Evolutionary conservation across 176 grass and related monocot species (phyloP), one percentile per base, ranked within the genome.

Genomic region (Tuctoria greenei): DNA sequence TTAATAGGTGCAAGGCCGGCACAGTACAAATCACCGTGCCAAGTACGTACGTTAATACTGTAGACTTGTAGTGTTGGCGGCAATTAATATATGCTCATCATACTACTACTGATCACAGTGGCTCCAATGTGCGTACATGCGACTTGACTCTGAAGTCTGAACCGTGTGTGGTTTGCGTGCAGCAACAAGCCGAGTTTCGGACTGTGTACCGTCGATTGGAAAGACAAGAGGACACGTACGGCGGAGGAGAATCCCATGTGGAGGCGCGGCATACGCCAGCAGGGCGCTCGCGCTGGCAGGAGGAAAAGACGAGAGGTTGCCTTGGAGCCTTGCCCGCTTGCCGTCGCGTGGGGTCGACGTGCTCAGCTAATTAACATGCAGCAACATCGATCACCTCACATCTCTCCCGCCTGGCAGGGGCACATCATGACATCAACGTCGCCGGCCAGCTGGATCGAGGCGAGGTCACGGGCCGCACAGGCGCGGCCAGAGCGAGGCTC

Each of bases 381-480:
- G 42, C 8, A 54, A 20, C 51, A 54, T 54, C n/a, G n/a, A n/a
- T 54, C 20, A 54, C 3, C 51, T 54, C 20, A 51, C 49, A 51
- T 51, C 20, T 8, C 51, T 21, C 51, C 20, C 51, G 18, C 20
- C 51, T 54, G 51, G 51, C 18, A 12, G 4, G 20, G 40, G 64
- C 57, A 34, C 35, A 34, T 65, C 69, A 43, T 49, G 44, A 34
- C 35, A 34, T 65, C 69, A 43, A 27, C 79, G 59, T 64, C 69
- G 61, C 45, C 79, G 58, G 12, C 67, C 26, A 71, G 69, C 57
- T 51, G 35, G 39, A 18, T 11, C 47, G 56, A 7, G 63, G 34
- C 44, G n/a, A 64, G 46, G 4, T 77, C 61, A 77, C 75, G 75
- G 75, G 14, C 28, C 15, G 46, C 75, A 77, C 75, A 77, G 75